Conservation (phyloP, 1,139 yeast species). For the Magnusiomyces ingens region DNA sequence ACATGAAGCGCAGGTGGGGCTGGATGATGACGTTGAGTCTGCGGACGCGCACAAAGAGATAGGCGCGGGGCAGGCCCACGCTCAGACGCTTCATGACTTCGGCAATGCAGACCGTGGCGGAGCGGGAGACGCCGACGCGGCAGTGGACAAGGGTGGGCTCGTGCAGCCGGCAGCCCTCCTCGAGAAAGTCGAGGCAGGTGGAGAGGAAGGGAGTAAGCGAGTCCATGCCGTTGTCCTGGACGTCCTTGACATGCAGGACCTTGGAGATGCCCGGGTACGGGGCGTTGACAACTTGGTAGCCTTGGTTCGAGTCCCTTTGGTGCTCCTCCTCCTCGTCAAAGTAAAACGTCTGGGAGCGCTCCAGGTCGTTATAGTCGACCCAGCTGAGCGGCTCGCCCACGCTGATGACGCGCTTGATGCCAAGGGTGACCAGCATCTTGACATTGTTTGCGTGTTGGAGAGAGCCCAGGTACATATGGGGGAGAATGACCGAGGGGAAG, state of each 20-base stretch:
- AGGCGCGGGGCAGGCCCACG: constrained; percentile 64
- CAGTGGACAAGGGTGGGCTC: constrained; percentile 73
- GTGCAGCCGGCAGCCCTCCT: constrained; percentile 33
- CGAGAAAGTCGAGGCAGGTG: constrained; percentile 40
- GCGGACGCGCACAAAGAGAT: constrained; percentile 73
- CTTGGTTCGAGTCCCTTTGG: neutral
- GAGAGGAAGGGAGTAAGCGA: constrained; percentile 38
- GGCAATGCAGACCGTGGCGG: constrained; percentile 87
- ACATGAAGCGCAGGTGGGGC: constrained; percentile 81
- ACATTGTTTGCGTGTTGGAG: constrained; percentile 73
- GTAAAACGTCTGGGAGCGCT: constrained; percentile 13
- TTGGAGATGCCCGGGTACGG: constrained; percentile 27
- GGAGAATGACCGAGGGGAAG: constrained; percentile 66
- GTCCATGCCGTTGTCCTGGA: constrained; percentile 49
- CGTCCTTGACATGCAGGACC: constrained; percentile 38
- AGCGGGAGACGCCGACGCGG: constrained; percentile 84
- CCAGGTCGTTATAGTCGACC: constrained; percentile 21
- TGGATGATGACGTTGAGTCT: constrained; percentile 84
- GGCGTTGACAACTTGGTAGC: constrained; percentile 13
- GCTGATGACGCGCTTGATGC: constrained; percentile 69
- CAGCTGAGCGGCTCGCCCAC: constrained; percentile 84
- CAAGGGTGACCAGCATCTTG: constrained; percentile 54
- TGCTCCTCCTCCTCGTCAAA: constrained; percentile 16
- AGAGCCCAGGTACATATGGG: constrained; percentile 83
- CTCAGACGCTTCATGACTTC: constrained; percentile 72